A percentile compares a stretch with the other conserved stretches of the same genome.
phyloP scores from a whole-genome alignment of 768 basidiomycete species.

The Clavulina sp. region DNA sequence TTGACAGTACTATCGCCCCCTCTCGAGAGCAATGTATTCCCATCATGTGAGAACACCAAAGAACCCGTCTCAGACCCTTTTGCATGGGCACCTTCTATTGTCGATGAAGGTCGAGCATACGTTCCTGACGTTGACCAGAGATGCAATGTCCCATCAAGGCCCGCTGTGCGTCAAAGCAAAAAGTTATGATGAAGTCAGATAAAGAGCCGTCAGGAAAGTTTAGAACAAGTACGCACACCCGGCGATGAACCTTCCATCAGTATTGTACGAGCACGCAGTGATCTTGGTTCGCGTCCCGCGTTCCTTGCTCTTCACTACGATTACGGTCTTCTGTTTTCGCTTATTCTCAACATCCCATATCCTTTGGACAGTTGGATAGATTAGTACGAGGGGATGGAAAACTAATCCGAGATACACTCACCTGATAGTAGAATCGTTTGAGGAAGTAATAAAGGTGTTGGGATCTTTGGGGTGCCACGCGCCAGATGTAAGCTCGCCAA shows the following conservation, averaged over 20 bases:
- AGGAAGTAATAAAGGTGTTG: constrained; percentile 74
- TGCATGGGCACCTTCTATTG: constrained; percentile 70
- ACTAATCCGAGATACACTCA: too few species aligned
- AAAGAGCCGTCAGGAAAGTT: not conserved
- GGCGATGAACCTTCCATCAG: constrained; percentile 76
- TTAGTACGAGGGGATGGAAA: not conserved
- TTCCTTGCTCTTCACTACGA: constrained; percentile 93
- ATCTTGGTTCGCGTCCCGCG: constrained; percentile 88
- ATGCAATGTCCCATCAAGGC: constrained; percentile 81
- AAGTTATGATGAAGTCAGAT: constrained; percentile 1
- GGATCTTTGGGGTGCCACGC: constrained; percentile 85
- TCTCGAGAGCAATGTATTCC: constrained; percentile 65
- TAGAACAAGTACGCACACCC: constrained; percentile 39
- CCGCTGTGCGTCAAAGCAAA: constrained; percentile 34
- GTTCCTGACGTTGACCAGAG: constrained; percentile 88
- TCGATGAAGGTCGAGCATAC: constrained; percentile 78
- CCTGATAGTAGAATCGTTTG: constrained; percentile 93
- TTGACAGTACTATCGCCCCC: constrained; percentile 95
- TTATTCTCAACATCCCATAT: constrained; percentile 92
- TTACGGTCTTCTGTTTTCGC: constrained; percentile 87
- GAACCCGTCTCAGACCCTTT: constrained; percentile 81
- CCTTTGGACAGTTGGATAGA: constrained; percentile 23
- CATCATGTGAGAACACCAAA: constrained; percentile 77
- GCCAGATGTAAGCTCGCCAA: constrained; percentile 76
- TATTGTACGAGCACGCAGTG: constrained; percentile 69